Percentiles rank a stretch among this genome's conserved stretches.
Conservation (phyloP, 306 rosid species). For the Mimosa bimucronata region DNA sequence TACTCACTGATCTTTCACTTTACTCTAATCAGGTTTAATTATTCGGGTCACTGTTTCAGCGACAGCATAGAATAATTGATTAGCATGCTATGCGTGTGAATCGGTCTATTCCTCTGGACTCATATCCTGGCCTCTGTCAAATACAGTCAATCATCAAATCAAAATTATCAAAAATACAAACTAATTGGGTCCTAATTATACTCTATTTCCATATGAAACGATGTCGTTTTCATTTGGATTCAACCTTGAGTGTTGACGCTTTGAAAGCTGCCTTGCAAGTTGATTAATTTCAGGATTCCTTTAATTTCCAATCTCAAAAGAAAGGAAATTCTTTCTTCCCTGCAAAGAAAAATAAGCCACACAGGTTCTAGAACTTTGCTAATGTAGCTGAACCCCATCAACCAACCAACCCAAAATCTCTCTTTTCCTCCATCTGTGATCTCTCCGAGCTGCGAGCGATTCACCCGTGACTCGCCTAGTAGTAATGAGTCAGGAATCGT, state of each 20-base stretch:
- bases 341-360: slow-evolving; percentile 28
- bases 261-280: slow-evolving; percentile 9
- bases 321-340: slow-evolving; percentile 34
- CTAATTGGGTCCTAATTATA: too few relatives aligned
- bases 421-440: neutral
- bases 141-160: neutral
- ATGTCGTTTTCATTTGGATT: neutral
- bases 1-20: neutral
- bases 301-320: slow-evolving; percentile 28
- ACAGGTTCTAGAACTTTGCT: slow-evolving; percentile 10
- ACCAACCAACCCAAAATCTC: neutral
- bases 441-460: slow-evolving; percentile 12
- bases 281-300: slow-evolving; percentile 16
- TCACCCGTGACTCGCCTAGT: slow-evolving; percentile 28
- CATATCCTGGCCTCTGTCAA: neutral
- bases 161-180: neutral
- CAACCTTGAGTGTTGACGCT: neutral
- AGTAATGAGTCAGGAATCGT: slow-evolving; percentile 71
- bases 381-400: neutral
- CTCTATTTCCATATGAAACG: neutral
- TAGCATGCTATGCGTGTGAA: neutral
- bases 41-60: neutral
- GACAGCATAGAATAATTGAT: neutral
- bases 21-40: neutral
- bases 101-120: neutral